These are phyloP conservation scores for Cymodocea nodosa DNA, from an alignment of 116 monocot species.

Conservation along the genomic window DNA sequence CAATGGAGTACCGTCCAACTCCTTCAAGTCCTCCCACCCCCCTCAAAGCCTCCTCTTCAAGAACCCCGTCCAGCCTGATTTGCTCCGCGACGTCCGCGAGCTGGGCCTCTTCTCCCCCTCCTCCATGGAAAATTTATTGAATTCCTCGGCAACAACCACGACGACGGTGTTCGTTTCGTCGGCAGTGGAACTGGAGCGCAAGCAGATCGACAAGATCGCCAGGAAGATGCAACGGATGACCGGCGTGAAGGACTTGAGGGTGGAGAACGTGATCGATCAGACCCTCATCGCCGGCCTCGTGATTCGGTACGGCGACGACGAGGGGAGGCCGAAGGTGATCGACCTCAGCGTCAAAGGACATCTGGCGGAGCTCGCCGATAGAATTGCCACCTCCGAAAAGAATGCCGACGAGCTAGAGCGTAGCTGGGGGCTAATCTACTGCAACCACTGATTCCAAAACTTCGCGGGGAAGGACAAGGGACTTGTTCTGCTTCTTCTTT, in stretches of 20 bases:
- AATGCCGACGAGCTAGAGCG: conserved; percentile 7
- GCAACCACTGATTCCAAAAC: no score
- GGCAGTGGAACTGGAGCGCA: conserved; percentile 59
- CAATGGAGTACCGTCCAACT: not conserved
- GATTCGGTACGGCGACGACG: conserved; percentile 45
- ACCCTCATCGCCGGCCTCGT: conserved; percentile 81
- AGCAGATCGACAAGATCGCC: conserved; percentile 57
- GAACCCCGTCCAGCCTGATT: conserved; percentile 6
- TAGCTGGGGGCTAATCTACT: not conserved
- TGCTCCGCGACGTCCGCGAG: conserved; percentile 1
- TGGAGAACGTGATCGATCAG: conserved; percentile 52
- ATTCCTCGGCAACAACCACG: not conserved
- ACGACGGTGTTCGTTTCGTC: conserved; percentile 37
- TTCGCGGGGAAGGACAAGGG: no score
- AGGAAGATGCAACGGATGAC: conserved; percentile 77
- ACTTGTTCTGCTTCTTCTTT: no score
- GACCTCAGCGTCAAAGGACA: conserved; percentile 86
- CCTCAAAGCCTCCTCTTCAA: conserved; percentile 4
- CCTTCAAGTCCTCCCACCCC: not conserved
- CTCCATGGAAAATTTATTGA: not conserved
- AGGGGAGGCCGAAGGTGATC: conserved; percentile 22
- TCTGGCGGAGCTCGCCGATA: conserved; percentile 38
- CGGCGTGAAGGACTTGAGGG: conserved; percentile 42
- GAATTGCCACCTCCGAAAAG: conserved; percentile 50
- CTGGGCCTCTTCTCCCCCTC: not conserved